Base-by-base conservation (phyloP, 192 early-diverging fungal species). In the Phycomyces blakesleeanus region DNA sequence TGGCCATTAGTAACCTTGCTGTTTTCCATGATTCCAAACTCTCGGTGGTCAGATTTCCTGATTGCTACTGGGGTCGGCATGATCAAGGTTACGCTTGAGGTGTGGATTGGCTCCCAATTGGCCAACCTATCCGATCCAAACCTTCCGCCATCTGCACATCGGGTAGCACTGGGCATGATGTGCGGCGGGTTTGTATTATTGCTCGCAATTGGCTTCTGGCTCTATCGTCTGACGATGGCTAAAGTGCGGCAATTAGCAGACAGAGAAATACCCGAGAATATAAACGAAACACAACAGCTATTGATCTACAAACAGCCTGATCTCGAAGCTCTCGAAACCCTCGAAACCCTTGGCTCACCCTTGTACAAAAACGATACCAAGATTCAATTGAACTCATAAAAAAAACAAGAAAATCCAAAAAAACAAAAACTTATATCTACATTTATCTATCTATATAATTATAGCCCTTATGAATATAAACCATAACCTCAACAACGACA, bases 101-200 rank as follows among this genome's bases (percentile, higher is more conserved):
- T 73, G 2, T 73, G 71, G 71, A 55, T 73, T 22, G 71, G 71
- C 37, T 67, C 64, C 26, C 64, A 66, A 53, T 52, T 73, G 34
- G 71, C 71, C 14, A 55, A 61, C 25, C 25, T 73, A 14, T 50
- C 71, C 27, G 56, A 73, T 52, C 51, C 71, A 2, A 50, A 73
- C 24, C 20, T 72, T 38, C 64, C 63, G 39, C 58, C 57, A 3
- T 66, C 70, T 11, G 59, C 71, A 27, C 59, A 59, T 52, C 51
- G 58, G 7, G 54, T 67, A 6, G 59, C 64, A 27, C 29, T 67
- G 21, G 39, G 56, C 38, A 67, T 50, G 21, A 66, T 73, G 58
- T 18, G 24, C 14, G 54, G 21, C 18, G 64, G 71, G 9, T 51
- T 64, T 11, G 24, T 68, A 9, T 49, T 73, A 5, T 49, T 73